A percentile compares a stretch with the other conserved stretches of the same genome.
Evolutionary conservation across 768 basidiomycete genomes (phyloP).

Genomic region (Lentinula raphanica): DNA sequence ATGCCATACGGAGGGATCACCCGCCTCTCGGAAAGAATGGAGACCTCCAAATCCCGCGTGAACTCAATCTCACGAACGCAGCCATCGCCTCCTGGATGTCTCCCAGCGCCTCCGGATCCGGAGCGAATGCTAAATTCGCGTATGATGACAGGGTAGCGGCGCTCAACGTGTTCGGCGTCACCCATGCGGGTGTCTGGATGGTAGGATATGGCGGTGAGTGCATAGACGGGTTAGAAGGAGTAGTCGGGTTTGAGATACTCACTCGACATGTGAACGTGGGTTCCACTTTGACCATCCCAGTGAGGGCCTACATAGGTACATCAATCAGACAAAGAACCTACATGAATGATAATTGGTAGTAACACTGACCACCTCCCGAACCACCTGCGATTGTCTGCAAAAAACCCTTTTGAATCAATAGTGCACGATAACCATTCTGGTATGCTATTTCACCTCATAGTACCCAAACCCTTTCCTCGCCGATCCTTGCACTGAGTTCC

Average conservation of each 20-base stretch:
- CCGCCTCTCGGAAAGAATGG: conserved; percentile 1
- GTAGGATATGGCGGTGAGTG: not conserved
- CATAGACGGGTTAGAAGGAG: too few relatives aligned
- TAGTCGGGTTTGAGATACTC: too few relatives aligned
- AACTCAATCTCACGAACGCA: conserved; percentile 1
- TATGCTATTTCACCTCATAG: not conserved
- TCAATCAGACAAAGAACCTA: too few relatives aligned
- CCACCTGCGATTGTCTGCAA: not conserved
- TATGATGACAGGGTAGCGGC: not conserved
- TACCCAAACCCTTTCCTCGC: not conserved
- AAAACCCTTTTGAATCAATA: not conserved
- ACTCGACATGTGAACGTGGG: conserved; percentile 3
- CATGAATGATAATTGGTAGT: too few relatives aligned
- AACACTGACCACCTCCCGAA: too few relatives aligned
- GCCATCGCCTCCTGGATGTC: not conserved
- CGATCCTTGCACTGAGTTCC: not conserved
- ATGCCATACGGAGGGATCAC: conserved; percentile 3
- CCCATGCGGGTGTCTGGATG: conserved; percentile 2
- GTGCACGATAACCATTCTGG: not conserved
- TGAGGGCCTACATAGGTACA: not conserved
- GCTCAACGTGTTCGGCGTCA: conserved; percentile 4
- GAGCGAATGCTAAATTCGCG: not conserved
- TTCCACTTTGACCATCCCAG: conserved; percentile 1
- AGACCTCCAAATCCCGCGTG: not conserved
- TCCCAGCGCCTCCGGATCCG: not conserved